These are phyloP conservation scores for Penicillium cosmopolitanum DNA, from an alignment of 495 filamentous ascomycete species.

Conservation along the genomic window DNA sequence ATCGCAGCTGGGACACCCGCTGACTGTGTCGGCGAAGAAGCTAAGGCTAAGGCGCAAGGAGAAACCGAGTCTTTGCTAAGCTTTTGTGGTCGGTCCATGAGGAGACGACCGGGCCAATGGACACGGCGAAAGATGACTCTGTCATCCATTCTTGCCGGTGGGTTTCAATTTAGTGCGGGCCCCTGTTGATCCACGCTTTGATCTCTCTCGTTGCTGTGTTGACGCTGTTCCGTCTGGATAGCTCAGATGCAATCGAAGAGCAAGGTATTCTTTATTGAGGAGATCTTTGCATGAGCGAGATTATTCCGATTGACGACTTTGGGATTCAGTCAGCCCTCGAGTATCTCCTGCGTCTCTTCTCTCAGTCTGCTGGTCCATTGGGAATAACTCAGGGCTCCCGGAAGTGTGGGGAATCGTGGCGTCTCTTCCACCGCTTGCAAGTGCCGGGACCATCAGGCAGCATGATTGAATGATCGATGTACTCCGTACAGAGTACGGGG, in stretches of 20 bases:
- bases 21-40: neutral
- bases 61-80: slow-evolving; percentile 10
- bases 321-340: too few species aligned
- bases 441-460: too few species aligned
- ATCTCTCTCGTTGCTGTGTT: slow-evolving; percentile 4
- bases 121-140: neutral
- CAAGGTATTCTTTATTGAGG: neutral
- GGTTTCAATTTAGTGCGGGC: neutral
- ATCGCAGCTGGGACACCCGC: neutral
- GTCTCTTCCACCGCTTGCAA: too few species aligned
- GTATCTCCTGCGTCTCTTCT: too few species aligned
- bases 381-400: too few species aligned
- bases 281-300: neutral
- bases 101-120: slow-evolving; percentile 10
- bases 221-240: neutral
- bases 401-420: too few species aligned
- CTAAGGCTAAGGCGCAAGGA: slow-evolving; percentile 2
- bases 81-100: slow-evolving; percentile 16
- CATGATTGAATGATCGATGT: too few species aligned
- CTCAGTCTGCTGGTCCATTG: too few species aligned
- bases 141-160: slow-evolving; percentile 5
- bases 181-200: slow-evolving; percentile 6
- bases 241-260: neutral
- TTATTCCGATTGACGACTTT: too few species aligned
- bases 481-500: too few species aligned